Base-by-base conservation (phyloP, 345 rosid genomes). In the Citrus sinensis region DNA sequence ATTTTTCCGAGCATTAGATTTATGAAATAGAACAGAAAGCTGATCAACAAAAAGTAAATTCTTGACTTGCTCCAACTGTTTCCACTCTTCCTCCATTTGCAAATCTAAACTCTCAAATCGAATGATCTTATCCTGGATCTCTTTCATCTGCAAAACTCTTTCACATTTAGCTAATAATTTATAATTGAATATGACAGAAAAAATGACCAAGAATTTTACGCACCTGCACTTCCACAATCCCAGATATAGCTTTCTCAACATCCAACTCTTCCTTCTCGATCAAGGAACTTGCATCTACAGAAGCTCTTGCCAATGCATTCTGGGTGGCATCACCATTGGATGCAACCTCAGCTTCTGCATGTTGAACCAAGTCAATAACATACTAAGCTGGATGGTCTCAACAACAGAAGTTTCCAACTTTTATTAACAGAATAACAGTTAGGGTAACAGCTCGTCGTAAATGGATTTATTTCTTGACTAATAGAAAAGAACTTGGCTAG, bases 31-130 rank as follows among this genome's bases (percentile, higher is more conserved):
- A 82, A 91, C 85, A 78, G 80, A 85, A 67, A 96, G 89, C 82
- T 96, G 94, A 85, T 93, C 99, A 60, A 84, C 85, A 74, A 92
- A 94, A 40, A 91, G 91, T 80, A 86, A 84, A 79, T 87, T 84
- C 90, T 91, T 94, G 89, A 92, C 82, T 27, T 87, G 89, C 81
- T 94, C 98, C 82, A 92, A 55, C 77, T 91, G 97, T 69, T 88
- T 87, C 87, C 90, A 71, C 88, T 92, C 97, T 86, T 89, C 88
- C 91, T 96, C 99, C 90, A 92, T 88, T 82, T 84, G 87, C 81
- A 89, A 74, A 86, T 91, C 98, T 81, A 96, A 42, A 85, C 89
- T 90, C 89, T 94, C 98, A 61, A 96, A 94, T 56, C 75, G 85
- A 22, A 55, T 74, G 66, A 96, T 87, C 82, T 82, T 96, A 54